These are phyloP conservation scores for Fomitopsis pinicola DNA, from an alignment of 1,284 basidiomycete genomes.

Conservation along the genomic window DNA sequence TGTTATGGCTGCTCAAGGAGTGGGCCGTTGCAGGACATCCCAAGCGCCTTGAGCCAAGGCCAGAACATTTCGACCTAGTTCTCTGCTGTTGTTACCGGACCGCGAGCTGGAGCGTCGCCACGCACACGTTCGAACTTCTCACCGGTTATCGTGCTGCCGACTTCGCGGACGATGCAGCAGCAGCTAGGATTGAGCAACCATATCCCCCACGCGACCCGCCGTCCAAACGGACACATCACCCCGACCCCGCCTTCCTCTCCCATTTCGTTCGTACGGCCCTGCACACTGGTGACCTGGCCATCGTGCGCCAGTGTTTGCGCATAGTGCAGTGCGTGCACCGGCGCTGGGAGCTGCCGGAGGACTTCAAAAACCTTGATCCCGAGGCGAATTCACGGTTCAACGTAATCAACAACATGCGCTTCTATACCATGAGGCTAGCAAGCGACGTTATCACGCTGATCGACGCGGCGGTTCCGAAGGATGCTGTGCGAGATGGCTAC, in stretches of 20 bases:
- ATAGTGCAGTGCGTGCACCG: conserved; percentile 30
- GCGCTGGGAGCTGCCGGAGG: neutral
- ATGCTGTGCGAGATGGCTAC: neutral
- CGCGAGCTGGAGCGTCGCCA: conserved; percentile 56
- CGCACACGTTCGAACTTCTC: conserved; percentile 59
- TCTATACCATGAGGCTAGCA: conserved; percentile 21
- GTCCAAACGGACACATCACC: conserved; percentile 36
- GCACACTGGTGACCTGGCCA: conserved; percentile 39
- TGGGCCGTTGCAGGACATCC: conserved; percentile 28
- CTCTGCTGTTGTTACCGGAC: conserved; percentile 55
- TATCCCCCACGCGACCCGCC: conserved; percentile 8
- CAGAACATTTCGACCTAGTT: conserved; percentile 49
- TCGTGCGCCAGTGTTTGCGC: conserved; percentile 54
- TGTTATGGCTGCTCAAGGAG: conserved; percentile 65
- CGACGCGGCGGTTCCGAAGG: conserved; percentile 15
- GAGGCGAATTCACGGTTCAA: neutral
- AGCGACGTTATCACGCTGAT: conserved; percentile 17
- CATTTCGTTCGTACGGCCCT: conserved; percentile 51
- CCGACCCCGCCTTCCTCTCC: conserved; percentile 46
- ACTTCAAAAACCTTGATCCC: neutral
- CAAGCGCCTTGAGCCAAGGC: conserved; percentile 39
- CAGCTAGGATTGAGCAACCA: conserved; percentile 1
- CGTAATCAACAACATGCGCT: conserved; percentile 6
- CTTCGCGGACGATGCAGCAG: conserved; percentile 40
- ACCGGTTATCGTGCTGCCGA: conserved; percentile 53